phyloP scores from a whole-genome alignment of 441 rosid genomes.

The Pelargonium myrrhifolium region DNA sequence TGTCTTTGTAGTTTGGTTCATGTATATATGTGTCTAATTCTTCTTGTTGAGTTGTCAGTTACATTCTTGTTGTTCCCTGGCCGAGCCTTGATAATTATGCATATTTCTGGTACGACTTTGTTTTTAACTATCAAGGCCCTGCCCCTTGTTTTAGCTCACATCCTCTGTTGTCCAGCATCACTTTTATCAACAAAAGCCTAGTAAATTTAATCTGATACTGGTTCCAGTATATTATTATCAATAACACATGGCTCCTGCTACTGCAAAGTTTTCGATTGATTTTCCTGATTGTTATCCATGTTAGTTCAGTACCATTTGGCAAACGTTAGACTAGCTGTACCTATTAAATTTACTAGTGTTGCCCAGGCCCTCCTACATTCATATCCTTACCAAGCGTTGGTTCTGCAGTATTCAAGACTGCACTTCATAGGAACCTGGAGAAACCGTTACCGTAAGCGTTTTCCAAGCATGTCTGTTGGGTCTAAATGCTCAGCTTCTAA shows the following conservation, averaged over 20 bases:
- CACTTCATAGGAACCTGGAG: slow-evolving; percentile 99
- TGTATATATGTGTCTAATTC: neutral
- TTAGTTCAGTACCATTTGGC: slow-evolving; percentile 3
- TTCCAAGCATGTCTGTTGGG: slow-evolving; percentile 35
- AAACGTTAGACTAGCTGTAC: neutral
- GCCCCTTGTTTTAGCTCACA: neutral
- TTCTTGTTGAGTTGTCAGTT: neutral
- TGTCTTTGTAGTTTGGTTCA: too few relatives aligned
- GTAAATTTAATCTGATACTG: slow-evolving; percentile 2
- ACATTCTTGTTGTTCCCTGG: neutral
- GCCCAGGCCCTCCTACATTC: neutral
- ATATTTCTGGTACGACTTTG: neutral
- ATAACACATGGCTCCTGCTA: neutral
- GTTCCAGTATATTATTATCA: neutral
- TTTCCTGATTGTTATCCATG: neutral
- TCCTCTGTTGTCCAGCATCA: neutral
- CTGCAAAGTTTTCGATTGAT: neutral
- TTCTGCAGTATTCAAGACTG: slow-evolving; percentile 80
- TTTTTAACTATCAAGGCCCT: neutral
- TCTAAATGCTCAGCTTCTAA: slow-evolving; percentile 31
- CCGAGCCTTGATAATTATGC: too few relatives aligned
- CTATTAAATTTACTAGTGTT: neutral
- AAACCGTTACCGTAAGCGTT: slow-evolving; percentile 72
- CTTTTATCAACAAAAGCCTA: neutral
- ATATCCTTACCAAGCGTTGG: slow-evolving; percentile 16